A percentile compares a stretch with the other conserved stretches of the same genome.
These are phyloP conservation scores for Henckelia pumila DNA, from an alignment of 257 asterid genomes.

Conservation along the genomic window DNA sequence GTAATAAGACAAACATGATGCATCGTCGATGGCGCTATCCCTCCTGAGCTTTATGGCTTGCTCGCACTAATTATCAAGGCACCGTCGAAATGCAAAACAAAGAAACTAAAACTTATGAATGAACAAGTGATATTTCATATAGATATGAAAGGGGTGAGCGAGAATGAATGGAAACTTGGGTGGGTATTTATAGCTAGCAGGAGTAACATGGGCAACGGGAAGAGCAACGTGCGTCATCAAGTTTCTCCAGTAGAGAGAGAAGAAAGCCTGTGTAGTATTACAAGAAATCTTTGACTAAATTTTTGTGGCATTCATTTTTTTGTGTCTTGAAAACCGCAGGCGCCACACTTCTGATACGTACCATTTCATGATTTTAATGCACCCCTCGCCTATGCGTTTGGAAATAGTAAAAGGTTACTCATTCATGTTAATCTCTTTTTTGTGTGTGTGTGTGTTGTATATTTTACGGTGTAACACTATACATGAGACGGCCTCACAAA, in stretches of 20 bases:
- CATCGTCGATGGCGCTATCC: conserved; percentile 65
- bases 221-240: neutral
- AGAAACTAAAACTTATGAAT: too few relatives aligned
- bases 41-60: conserved; percentile 87
- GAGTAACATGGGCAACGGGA: neutral
- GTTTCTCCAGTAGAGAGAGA: neutral
- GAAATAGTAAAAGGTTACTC: too few relatives aligned
- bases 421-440: too few relatives aligned
- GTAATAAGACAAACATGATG: neutral
- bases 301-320: neutral
- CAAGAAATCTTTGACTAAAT: neutral
- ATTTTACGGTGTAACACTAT: too few relatives aligned
- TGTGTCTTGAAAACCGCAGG: neutral
- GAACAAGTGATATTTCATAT: too few relatives aligned
- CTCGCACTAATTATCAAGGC: conserved; percentile 18
- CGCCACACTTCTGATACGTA: neutral
- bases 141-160: neutral
- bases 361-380: neutral
- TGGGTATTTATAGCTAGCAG: neutral
- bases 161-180: neutral
- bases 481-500: too few relatives aligned
- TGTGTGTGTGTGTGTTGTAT: too few relatives aligned
- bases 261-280: neutral
- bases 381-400: neutral
- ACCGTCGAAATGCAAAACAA: too few relatives aligned